Evolutionary conservation across 805 yeast species (phyloP).

Genomic region (Candida saitoana): DNA sequence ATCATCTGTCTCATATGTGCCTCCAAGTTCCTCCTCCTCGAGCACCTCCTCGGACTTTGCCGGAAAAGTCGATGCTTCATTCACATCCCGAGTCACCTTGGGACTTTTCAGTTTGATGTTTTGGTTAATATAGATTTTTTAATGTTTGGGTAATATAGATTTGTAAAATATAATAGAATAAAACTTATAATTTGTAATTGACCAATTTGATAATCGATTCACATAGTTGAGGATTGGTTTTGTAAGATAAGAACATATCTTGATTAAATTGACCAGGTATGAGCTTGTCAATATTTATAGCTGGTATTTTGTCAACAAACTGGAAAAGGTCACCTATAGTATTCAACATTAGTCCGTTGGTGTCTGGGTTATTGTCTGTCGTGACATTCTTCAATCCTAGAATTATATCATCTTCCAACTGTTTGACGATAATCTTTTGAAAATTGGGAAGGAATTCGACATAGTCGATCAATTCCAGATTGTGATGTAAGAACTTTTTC

Average conservation of each 20-base stretch:
- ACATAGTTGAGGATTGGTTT: slow-evolving; percentile 14
- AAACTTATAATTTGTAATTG: slow-evolving; percentile 6
- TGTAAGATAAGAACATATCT: slow-evolving; percentile 13
- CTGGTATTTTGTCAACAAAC: slow-evolving; percentile 9
- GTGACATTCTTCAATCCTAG: slow-evolving; percentile 6
- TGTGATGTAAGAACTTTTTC: slow-evolving; percentile 1
- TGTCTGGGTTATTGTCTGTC: too few relatives aligned
- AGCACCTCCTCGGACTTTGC: slow-evolving; percentile 10
- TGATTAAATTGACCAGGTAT: slow-evolving; percentile 8
- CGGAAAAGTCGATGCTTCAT: slow-evolving; percentile 3
- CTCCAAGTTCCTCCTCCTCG: slow-evolving; percentile 19
- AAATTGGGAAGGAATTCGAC: slow-evolving; percentile 5
- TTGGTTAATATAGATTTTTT: slow-evolving; percentile 11
- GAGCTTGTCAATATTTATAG: slow-evolving; percentile 12
- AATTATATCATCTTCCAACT: slow-evolving; percentile 13
- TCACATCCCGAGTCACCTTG: slow-evolving; percentile 5
- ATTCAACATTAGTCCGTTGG: slow-evolving; percentile 8
- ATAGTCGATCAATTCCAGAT: neutral
- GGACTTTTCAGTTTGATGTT: slow-evolving; percentile 2
- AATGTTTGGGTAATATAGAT: too few relatives aligned
- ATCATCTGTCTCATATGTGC: slow-evolving; percentile 23
- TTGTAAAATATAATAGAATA: slow-evolving; percentile 3
- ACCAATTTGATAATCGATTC: slow-evolving; percentile 9
- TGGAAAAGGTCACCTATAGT: slow-evolving; percentile 11
- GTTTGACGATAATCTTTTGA: slow-evolving; percentile 7